phyloP scores from a whole-genome alignment of 1,139 yeast genomes.

The Yamadazyma mexicana region DNA sequence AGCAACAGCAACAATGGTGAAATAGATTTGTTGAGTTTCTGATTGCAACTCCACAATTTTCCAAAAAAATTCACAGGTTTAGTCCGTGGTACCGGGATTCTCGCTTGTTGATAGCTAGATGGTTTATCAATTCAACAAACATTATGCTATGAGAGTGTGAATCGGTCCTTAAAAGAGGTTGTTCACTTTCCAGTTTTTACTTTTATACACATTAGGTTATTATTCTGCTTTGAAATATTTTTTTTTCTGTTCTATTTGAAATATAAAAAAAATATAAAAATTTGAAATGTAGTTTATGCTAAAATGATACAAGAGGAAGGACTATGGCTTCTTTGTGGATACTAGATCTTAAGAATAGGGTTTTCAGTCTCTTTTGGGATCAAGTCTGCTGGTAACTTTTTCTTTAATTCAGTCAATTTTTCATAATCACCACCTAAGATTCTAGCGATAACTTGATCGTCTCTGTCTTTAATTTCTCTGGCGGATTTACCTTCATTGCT shows the following conservation, averaged over 20 bases:
- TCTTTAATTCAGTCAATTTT: slow-evolving; percentile 69
- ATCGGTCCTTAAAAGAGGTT: too few relatives aligned
- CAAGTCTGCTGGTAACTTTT: slow-evolving; percentile 45
- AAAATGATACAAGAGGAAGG: slow-evolving; percentile 1
- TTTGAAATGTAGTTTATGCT: slow-evolving; percentile 7
- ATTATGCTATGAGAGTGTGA: too few relatives aligned
- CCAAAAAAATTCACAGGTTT: not conserved
- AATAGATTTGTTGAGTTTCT: slow-evolving; percentile 35
- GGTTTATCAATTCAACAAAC: too few relatives aligned
- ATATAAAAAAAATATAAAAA: slow-evolving; percentile 6
- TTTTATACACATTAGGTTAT: too few relatives aligned
- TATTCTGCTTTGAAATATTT: not conserved
- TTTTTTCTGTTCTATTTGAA: slow-evolving; percentile 2
- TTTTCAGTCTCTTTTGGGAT: slow-evolving; percentile 37
- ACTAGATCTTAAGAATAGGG: slow-evolving; percentile 34
- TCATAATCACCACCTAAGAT: slow-evolving; percentile 86
- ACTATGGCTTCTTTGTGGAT: not conserved
- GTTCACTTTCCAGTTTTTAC: too few relatives aligned
- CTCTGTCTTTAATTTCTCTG: slow-evolving; percentile 67
- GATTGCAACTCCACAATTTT: slow-evolving; percentile 5
- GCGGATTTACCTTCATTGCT: slow-evolving; percentile 56
- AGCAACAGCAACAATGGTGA: slow-evolving; percentile 22
- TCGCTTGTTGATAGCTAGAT: too few relatives aligned
- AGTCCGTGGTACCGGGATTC: too few relatives aligned
- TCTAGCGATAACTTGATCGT: slow-evolving; percentile 78